phyloP scores from a whole-genome alignment of 306 rosid genomes.

The Argentina anserina region DNA sequence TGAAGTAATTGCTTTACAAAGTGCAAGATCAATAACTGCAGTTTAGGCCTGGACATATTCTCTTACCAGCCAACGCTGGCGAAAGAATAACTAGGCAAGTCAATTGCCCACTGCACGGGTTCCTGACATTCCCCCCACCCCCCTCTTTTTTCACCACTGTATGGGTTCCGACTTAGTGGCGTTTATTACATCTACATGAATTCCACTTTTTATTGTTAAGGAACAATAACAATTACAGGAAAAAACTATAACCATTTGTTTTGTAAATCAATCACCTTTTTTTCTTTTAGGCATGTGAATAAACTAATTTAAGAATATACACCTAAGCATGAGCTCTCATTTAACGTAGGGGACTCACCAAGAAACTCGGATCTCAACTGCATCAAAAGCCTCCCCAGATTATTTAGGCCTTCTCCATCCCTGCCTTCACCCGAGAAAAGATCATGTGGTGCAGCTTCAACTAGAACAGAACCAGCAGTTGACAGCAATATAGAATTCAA shows the following conservation, averaged over 20 bases:
- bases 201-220: not conserved
- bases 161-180: too few relatives aligned
- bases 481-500: constrained; percentile 75
- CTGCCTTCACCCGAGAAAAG: constrained; percentile 97
- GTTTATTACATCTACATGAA: not conserved
- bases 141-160: too few relatives aligned
- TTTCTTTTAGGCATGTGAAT: not conserved
- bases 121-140: too few relatives aligned
- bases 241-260: not conserved
- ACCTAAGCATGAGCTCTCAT: not conserved
- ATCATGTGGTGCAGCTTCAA: constrained; percentile 91
- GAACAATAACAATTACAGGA: not conserved
- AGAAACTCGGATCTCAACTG: constrained; percentile 83
- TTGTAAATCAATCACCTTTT: not conserved
- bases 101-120: too few relatives aligned
- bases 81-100: too few relatives aligned
- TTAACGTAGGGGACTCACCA: constrained; percentile 39
- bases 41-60: too few relatives aligned
- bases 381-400: constrained; percentile 85
- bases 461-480: constrained; percentile 78
- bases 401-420: constrained; percentile 87
- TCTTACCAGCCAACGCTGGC: too few relatives aligned
- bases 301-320: not conserved
- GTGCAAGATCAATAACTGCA: too few relatives aligned
- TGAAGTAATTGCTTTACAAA: too few relatives aligned